These are phyloP conservation scores for Pyrenochaeta sp. DNA, from an alignment of 2,329 filamentous ascomycete species.

Conservation along the genomic window DNA sequence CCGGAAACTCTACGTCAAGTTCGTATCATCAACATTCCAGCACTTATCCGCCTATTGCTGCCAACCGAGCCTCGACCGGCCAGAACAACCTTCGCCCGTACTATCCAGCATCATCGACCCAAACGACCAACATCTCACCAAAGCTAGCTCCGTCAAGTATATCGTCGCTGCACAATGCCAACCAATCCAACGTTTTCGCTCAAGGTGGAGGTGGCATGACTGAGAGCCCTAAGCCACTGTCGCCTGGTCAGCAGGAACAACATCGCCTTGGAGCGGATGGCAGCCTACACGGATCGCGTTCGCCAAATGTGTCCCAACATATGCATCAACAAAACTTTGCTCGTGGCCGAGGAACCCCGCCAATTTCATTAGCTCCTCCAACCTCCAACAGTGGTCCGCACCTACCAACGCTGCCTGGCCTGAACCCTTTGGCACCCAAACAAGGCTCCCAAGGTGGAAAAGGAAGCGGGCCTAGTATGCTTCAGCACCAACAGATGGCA, in stretches of 20 bases:
- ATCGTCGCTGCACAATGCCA: constrained; percentile 46
- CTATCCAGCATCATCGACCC: constrained; percentile 45
- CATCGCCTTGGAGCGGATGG: constrained; percentile 62
- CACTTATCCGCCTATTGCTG: constrained; percentile 78
- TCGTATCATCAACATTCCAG: constrained; percentile 72
- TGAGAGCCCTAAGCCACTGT: constrained; percentile 86
- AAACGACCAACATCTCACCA: constrained; percentile 50
- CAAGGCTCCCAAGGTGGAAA: constrained; percentile 42
- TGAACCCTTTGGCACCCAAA: constrained; percentile 45
- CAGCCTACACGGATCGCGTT: constrained; percentile 63
- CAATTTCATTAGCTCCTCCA: constrained; percentile 52
- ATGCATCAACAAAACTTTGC: constrained; percentile 69
- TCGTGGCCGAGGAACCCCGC: constrained; percentile 64
- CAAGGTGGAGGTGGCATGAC: constrained; percentile 73
- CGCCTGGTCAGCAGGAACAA: constrained; percentile 66
- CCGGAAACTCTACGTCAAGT: constrained; percentile 60
- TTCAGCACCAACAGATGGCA: constrained; percentile 49
- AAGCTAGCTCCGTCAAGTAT: constrained; percentile 47
- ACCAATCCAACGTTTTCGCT: constrained; percentile 68
- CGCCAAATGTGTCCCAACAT: constrained; percentile 70
- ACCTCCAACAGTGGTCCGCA: constrained; percentile 52
- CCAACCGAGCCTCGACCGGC: constrained; percentile 34
- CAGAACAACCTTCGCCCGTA: constrained; percentile 43
- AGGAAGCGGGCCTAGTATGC: constrained; percentile 48
- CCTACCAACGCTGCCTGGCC: constrained; percentile 52